Evolutionary conservation across 345 rosid genomes (phyloP), one percentile per base, ranked within the genome.

Genomic region (Corchorus capsularis): DNA sequence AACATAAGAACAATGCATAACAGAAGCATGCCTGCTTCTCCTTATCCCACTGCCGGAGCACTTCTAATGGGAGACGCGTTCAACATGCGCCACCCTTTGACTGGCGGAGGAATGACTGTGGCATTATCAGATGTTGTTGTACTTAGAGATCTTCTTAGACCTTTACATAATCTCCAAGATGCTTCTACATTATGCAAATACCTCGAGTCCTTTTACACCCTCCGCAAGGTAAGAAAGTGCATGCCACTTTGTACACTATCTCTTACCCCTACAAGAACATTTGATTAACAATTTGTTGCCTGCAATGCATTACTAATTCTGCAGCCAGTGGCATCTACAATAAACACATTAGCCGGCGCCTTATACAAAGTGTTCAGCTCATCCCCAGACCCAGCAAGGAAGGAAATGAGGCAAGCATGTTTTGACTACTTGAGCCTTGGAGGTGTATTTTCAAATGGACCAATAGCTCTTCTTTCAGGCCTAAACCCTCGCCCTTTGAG

Each of bases 11-110:
- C 86, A 80, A 79, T 85, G 88, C 80, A 85, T 0, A 86, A 85
- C 73, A 79, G 87, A 78, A 86, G 89, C 81, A 87, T 85, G 93
- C 84, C 91, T 4, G 89, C 85, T 12, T 70, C 72, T 71, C 91
- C 89, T 9, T 43, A 69, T 54, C 87, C 43, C 4, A 72, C 75
- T 22, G 54, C 65, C 0, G 56, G 75, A 2, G 52, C 65, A 7
- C 37, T 72, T 57, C 1, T 59, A 14, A 43, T 56, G 16, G 50
- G 64, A 5, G 74, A 71, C 6, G 50, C 74, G 10, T 39, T 55
- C 75, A 72, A 72, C 17, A 72, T 54, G 63, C 53, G 63, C 2
- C 74, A 56, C 8, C 49, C 74, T 71, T 54, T 57, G 45, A 73
- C 76, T 17, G 56, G 67, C 20, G 67, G 76, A 10, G 45, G 66